A percentile compares a stretch with the other conserved stretches of the same genome.
Conservation (phyloP, 208 protist genomes). For the Crithidia acanthocephali region DNA sequence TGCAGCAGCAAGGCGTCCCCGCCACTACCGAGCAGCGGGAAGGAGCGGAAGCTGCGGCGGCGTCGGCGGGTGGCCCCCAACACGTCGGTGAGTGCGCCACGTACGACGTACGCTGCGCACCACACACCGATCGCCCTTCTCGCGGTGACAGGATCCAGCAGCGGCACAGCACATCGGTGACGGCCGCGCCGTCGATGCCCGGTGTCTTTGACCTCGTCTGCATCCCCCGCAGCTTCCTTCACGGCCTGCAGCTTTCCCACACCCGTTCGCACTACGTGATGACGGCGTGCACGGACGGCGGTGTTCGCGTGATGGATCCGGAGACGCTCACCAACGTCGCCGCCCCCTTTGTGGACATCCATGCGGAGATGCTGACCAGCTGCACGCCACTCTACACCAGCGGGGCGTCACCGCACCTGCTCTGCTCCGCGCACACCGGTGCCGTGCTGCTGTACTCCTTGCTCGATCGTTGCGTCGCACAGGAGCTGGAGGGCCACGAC, state of each 20-base stretch:
- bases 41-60: not conserved
- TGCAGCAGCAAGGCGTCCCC: too few species aligned
- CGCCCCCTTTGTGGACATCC: constrained; percentile 41
- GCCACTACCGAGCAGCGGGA: too few species aligned
- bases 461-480: constrained; percentile 22
- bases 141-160: not conserved
- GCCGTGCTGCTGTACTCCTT: constrained; percentile 57
- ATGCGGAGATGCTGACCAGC: constrained; percentile 81
- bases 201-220: constrained; percentile 73
- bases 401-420: constrained; percentile 24
- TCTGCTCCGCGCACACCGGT: constrained; percentile 81
- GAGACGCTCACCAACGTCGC: constrained; percentile 19
- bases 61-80: not conserved
- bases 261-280: constrained; percentile 23
- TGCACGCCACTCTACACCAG: constrained; percentile 49
- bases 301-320: constrained; percentile 50
- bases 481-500: constrained; percentile 62
- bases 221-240: constrained; percentile 18
- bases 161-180: not conserved
- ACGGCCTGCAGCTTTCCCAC: not conserved
- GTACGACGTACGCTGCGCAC: constrained; percentile 1
- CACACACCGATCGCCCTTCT: not conserved
- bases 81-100: constrained; percentile 34
- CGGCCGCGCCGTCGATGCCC: constrained; percentile 33
- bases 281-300: constrained; percentile 73